Conservation (phyloP, 2,329 filamentous ascomycete species). For the Claviceps sp. region DNA sequence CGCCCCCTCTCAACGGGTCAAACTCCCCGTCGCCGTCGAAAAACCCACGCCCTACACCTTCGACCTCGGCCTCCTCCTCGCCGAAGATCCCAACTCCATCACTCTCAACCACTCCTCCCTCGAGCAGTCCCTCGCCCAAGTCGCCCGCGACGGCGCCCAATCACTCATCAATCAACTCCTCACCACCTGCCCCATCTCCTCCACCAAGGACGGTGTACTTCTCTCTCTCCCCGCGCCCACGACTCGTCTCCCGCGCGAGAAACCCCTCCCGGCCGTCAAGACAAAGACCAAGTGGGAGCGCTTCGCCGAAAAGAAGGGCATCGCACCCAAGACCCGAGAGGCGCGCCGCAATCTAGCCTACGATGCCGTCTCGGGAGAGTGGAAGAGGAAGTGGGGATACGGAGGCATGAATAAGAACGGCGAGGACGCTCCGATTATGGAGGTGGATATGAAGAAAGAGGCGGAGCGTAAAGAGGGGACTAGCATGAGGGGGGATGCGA, state of each 20-base stretch:
- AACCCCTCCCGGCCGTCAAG: constrained; percentile 72
- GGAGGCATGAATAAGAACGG: constrained; percentile 78
- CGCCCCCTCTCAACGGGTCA: constrained; percentile 25
- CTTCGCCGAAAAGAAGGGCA: constrained; percentile 95
- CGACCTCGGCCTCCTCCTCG: constrained; percentile 78
- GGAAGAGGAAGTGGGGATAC: constrained; percentile 92
- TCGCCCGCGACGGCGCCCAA: constrained; percentile 83
- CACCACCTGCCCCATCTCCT: constrained; percentile 68
- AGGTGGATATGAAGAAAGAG: constrained; percentile 71
- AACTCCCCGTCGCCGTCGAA: constrained; percentile 51
- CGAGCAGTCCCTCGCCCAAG: constrained; percentile 56
- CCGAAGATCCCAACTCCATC: constrained; percentile 76
- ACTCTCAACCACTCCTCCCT: constrained; percentile 37
- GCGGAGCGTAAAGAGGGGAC: constrained; percentile 47
- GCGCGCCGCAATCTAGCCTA: constrained; percentile 61
- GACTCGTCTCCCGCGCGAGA: constrained; percentile 74
- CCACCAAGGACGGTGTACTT: constrained; percentile 57
- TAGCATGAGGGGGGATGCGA: constrained; percentile 46
- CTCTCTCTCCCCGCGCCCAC: constrained; percentile 59
- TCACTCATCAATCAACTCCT: constrained; percentile 89
- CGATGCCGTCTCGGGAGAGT: constrained; percentile 74
- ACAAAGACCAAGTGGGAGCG: constrained; percentile 86
- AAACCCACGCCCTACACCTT: constrained; percentile 88
- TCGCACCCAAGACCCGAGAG: constrained; percentile 76
- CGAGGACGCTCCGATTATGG: constrained; percentile 78